Evolutionary conservation across 768 basidiomycete species (phyloP), one percentile per base, ranked within the genome.

Genomic region (Royoungia palumana): DNA sequence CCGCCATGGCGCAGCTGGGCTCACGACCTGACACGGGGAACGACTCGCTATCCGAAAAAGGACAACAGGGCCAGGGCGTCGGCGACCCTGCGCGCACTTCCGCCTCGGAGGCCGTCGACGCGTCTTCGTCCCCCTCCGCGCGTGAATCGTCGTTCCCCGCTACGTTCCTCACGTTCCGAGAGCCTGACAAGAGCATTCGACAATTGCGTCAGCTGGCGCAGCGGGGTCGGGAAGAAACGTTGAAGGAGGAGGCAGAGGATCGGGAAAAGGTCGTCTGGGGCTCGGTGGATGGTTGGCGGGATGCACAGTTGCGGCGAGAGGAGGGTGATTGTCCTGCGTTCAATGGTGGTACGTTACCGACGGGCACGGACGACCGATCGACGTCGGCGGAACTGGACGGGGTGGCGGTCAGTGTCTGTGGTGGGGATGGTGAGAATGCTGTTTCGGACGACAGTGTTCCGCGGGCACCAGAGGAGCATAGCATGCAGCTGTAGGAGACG

Each of bases 241-340:
- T 72, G 42, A 56, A 64, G n/a, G 49, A 72, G 45, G 62, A 62
- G 30, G 70, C 76, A 25, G 68, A 61, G 38, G 79, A 76, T 0
- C 71, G 66, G 58, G 73, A 72, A 24, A 80, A 77, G 61, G 64
- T 79, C 51, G 75, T 79, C 19, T 71, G 65, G 63, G 67, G 69
- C 0, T 42, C 21, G 17, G 54, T 44, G n/a, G 50, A 55, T 14
- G 27, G 39, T 0, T 44, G 16, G 46, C 28, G 39, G 5, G 51
- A 50, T 13, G 32, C 9, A 6, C 35, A 21, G 28, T 7, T 22
- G 40, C 24, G 32, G 6, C 48, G 22, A 19, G 53, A 39, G 42
- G 49, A 35, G 17, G 32, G 14, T 21, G 44, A 16, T 1, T 28
- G 10, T 28, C 11, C 28, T 2, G 21, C 5, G 0, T 9, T 39